phyloP scores from a whole-genome alignment of 306 rosid species.

The Trichosanthes cucumerina region DNA sequence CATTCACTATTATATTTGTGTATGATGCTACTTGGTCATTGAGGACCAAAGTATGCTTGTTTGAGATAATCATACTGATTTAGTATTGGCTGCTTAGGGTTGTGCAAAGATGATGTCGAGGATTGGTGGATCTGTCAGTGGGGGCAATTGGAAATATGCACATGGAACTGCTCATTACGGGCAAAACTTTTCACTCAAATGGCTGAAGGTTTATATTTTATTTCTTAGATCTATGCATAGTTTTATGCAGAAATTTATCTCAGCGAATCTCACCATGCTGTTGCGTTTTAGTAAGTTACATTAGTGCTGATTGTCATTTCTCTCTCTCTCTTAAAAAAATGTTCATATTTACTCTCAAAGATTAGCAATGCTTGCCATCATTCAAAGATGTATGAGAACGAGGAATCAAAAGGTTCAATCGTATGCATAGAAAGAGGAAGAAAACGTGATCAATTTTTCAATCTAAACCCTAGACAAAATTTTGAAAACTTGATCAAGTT shows the following conservation, averaged over 20 bases:
- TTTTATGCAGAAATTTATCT: background rate
- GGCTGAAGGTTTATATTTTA: conserved; percentile 63
- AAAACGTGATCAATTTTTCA: background rate
- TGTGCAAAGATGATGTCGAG: conserved; percentile 99
- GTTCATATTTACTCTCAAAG: background rate
- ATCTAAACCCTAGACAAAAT: background rate
- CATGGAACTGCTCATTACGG: conserved; percentile 99
- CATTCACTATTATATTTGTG: background rate
- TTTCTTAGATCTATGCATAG: conserved; percentile 2
- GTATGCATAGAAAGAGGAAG: background rate
- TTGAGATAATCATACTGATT: background rate
- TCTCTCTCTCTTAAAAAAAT: background rate
- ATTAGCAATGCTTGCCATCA: background rate
- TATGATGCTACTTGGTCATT: background rate
- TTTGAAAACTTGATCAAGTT: background rate
- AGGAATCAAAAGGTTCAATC: background rate
- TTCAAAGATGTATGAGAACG: background rate
- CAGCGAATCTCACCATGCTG: background rate
- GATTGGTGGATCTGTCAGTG: conserved; percentile 89
- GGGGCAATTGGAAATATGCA: conserved; percentile 99
- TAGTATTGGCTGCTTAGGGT: conserved; percentile 40
- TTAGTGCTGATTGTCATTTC: background rate
- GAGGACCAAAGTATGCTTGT: background rate
- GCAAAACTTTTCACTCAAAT: conserved; percentile 84
- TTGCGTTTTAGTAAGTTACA: background rate